Conservation (phyloP, 2,329 filamentous ascomycete genomes). For the Paecilomyces sp. region DNA sequence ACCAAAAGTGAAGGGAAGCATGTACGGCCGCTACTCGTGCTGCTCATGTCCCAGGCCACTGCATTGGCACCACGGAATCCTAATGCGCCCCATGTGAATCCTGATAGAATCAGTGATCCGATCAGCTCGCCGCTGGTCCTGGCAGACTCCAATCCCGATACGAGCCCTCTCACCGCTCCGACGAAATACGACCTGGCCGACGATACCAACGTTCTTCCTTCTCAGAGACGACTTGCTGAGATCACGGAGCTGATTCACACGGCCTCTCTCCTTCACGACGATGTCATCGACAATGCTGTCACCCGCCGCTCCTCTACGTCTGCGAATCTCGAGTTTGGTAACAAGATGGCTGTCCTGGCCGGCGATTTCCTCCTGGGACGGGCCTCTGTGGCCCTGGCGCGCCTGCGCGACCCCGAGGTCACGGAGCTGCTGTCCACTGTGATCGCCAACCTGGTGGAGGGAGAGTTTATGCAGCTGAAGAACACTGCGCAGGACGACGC, state of each 20-base stretch:
- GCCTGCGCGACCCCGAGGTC: constrained; percentile 86
- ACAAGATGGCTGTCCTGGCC: constrained; percentile 97
- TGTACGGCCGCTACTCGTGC: constrained; percentile 84
- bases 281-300: constrained; percentile 90
- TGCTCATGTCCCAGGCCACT: constrained; percentile 93
- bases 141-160: constrained; percentile 72
- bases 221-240: constrained; percentile 85
- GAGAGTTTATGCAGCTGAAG: constrained; percentile 99
- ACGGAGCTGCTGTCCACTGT: constrained; percentile 91
- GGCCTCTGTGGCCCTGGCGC: constrained; percentile 86
- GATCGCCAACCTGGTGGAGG: constrained; percentile 94
- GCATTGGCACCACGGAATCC: constrained; percentile 63
- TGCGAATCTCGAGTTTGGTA: constrained; percentile 91
- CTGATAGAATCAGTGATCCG: constrained; percentile 48
- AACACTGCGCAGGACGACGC: constrained; percentile 87
- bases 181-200: constrained; percentile 31
- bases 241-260: constrained; percentile 98
- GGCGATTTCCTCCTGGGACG: constrained; percentile 94
- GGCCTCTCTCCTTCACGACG: constrained; percentile 91
- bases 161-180: constrained; percentile 46
- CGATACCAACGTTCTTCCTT: constrained; percentile 68
- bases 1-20: constrained; percentile 96
- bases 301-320: constrained; percentile 77
- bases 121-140: constrained; percentile 59
- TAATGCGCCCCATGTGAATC: constrained; percentile 29